Evolutionary conservation across 2,329 filamentous ascomycete genomes (phyloP), one percentile per base, ranked within the genome.

Genomic region (Hypoxylon sp.): DNA sequence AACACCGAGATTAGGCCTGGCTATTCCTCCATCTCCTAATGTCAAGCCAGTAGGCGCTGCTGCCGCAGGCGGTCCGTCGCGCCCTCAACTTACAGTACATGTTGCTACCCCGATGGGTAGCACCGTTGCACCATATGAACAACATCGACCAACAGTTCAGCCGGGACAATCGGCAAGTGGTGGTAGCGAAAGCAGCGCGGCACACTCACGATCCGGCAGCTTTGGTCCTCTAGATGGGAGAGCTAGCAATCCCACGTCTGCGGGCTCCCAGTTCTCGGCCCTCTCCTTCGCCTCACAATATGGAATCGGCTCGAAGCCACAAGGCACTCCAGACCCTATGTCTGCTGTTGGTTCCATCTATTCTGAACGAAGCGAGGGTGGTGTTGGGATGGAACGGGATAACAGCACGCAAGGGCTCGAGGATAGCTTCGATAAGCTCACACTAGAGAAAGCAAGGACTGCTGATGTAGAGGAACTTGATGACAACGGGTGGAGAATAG

Each of bases 391-490:
- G 92, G 93, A 97, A 80, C 85, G 93, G 69, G 94, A 97, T 71
- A 89, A 89, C 72, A 97, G 93, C 77, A 86, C 92, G 80, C 92
- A 93, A 75, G 91, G 91, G 3, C 83, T 96, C 2, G 86, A 94
- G 67, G 90, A 89, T 54, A 76, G 74, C 2, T 90, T 98, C 64
- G 94, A 97, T 72, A 91, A 94, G 79, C 81, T 97, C 74, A 92
- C 89, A 54, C 79, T 96, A 50, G 94, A 97, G 73, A 94, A 91
- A 80, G 94, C 94, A 37, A 87, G 93, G 70, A 92, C 91, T 24
- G 83, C 95, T 42, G 96, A 99, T 79, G 95, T 97, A 3, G 95
- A 98, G 75, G 95, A 98, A 73, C 83, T 99, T 53, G 95, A 98
- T 77, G 94, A 98, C 75, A 93, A 97, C 70, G 94, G 94, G 19